phyloP scores from a whole-genome alignment of 2,329 filamentous ascomycete species.

The Fonsecaea pugnacius region DNA sequence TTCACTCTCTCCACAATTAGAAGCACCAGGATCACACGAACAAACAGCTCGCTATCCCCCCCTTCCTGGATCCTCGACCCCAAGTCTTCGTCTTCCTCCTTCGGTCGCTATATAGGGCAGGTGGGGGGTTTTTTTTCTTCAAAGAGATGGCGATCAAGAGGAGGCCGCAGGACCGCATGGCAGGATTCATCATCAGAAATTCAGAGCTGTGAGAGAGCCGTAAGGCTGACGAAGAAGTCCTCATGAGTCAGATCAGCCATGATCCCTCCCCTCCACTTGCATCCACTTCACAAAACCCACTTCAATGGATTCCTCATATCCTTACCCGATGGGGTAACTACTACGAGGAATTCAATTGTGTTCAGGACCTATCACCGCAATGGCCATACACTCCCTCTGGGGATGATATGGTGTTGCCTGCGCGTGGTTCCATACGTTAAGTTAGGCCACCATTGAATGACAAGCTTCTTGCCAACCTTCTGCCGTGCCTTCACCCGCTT shows the following conservation, averaged over 20 bases:
- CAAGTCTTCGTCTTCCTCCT: background rate
- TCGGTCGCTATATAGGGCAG: background rate
- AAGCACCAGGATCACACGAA: background rate
- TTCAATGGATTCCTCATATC: background rate
- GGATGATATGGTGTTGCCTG: slow-evolving; percentile 6
- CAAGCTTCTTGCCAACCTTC: background rate
- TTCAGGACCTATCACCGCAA: slow-evolving; percentile 2
- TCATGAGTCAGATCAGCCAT: slow-evolving; percentile 8
- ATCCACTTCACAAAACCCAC: background rate
- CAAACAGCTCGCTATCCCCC: background rate
- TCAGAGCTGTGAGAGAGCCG: background rate
- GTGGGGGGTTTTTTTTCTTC: background rate
- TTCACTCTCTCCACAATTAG: background rate
- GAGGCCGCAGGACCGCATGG: background rate
- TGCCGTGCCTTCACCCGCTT: background rate
- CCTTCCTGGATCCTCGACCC: background rate
- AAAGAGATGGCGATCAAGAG: background rate
- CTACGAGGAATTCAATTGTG: background rate
- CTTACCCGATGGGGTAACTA: background rate
- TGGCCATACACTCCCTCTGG: background rate
- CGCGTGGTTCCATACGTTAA: background rate
- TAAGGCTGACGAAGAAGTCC: background rate
- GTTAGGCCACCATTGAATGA: slow-evolving; percentile 1
- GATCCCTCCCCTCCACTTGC: background rate
- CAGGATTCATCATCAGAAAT: no score